These are phyloP conservation scores for Sistotremastrum niveocremeum DNA, from an alignment of 768 basidiomycete species.

Conservation along the genomic window DNA sequence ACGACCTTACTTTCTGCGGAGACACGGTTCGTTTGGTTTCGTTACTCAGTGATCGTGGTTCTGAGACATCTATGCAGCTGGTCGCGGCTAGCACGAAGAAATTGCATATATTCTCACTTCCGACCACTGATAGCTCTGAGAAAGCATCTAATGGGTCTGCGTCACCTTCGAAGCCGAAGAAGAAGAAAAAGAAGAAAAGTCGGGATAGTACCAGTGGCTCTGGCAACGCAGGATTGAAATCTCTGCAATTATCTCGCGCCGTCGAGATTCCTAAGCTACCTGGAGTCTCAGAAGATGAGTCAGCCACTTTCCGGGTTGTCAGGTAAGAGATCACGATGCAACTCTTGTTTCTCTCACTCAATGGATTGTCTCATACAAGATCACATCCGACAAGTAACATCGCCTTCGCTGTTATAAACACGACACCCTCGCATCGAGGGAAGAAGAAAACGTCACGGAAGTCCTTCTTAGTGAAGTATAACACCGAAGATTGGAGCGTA, in stretches of 20 bases:
- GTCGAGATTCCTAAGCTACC: constrained; percentile 40
- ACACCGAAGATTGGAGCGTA: constrained; percentile 51
- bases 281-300: constrained; percentile 19
- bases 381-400: constrained; percentile 40
- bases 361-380: constrained; percentile 23
- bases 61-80: constrained; percentile 28
- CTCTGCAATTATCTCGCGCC: constrained; percentile 32
- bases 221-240: constrained; percentile 5
- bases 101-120: constrained; percentile 49
- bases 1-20: background rate
- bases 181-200: constrained; percentile 22
- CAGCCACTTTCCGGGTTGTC: constrained; percentile 50
- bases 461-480: constrained; percentile 63
- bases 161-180: constrained; percentile 19
- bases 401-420: constrained; percentile 64
- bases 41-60: background rate
- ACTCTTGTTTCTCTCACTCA: background rate
- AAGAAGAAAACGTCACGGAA: constrained; percentile 42
- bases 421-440: constrained; percentile 42
- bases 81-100: constrained; percentile 52
- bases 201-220: constrained; percentile 20
- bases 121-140: constrained; percentile 1
- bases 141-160: constrained; percentile 13
- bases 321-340: constrained; percentile 24
- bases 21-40: background rate